Base-by-base conservation (phyloP, 2,329 filamentous ascomycete species). In the Colletotrichum incanum region DNA sequence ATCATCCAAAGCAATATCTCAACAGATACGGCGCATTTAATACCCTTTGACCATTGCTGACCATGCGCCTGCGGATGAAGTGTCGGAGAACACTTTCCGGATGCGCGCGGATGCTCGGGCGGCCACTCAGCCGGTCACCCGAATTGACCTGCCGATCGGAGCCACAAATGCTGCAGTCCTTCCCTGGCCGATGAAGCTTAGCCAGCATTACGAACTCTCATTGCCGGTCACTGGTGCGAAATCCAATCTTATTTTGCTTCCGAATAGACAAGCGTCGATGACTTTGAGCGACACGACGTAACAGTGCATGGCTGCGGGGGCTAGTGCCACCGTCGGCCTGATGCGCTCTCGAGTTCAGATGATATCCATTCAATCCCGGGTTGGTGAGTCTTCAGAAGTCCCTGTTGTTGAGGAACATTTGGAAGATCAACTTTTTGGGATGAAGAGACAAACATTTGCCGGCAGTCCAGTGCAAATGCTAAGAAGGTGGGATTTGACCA, bases 281-380 rank as follows among this genome's bases (percentile, higher is more conserved):
- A 11, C 18, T 31, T 47, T 26, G 11, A 1, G 39, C 18, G 26
- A 56, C 39, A 71, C 56, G 47, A 45, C 26, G 49, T 67, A 3
- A 41, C 34, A 56, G 8, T 55, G 56, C 43, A 67, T 45, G 56
- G 56, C 62, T 50, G 55, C 50, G 23, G 45, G 45, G 37, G 47
- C 18, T 11, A 23, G 31, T 56, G 41, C 55, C 16, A 50, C 31
- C 31, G 23, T 45, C 37, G 61, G 52, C 54, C 59, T 69, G 45
- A 59, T 45, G n/a, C 55, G 45, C 18, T 56, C 26, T 56, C 3
- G 41, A 43, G 64, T 67, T 67, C 55, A 55, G 63, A 71, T 54
- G 63, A 71, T 55, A 34, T 28, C 16, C 12, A 37, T 43, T 16
- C 37, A 45, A 49, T 16, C 12, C 47, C 50, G 28, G 55, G 28